phyloP scores from a whole-genome alignment of 2,329 filamentous ascomycete species.

The Ascochyta clinopodiicola region DNA sequence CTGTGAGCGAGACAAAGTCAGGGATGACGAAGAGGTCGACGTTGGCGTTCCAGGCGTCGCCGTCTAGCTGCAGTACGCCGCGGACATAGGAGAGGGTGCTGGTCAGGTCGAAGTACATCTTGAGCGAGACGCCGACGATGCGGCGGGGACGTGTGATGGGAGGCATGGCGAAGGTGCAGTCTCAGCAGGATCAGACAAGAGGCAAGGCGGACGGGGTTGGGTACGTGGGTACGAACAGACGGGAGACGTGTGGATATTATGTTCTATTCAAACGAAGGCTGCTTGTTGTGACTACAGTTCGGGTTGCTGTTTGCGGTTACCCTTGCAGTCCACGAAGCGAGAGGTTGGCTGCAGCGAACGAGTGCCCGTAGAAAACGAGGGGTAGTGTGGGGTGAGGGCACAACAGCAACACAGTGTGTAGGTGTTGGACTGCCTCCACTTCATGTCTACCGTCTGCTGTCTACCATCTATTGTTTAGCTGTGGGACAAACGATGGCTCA shows the following conservation, averaged over 20 bases:
- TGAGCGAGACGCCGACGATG: constrained; percentile 75
- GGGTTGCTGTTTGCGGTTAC: constrained; percentile 6
- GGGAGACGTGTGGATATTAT: background rate
- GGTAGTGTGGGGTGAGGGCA: constrained; percentile 4
- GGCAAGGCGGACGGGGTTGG: background rate
- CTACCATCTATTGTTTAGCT: background rate
- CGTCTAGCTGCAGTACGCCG: constrained; percentile 51
- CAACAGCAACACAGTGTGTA: too few species aligned
- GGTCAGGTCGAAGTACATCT: constrained; percentile 79
- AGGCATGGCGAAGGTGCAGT: constrained; percentile 30
- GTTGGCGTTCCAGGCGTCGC: constrained; percentile 61
- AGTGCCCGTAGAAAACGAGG: background rate
- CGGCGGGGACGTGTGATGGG: constrained; percentile 58
- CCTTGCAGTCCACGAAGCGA: background rate
- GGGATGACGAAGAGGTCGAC: constrained; percentile 79
- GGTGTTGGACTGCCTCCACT: too few species aligned
- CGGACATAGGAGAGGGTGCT: constrained; percentile 62
- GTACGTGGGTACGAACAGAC: background rate
- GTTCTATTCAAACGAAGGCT: background rate
- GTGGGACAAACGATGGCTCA: constrained; percentile 1
- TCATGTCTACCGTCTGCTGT: too few species aligned
- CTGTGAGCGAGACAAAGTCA: constrained; percentile 73
- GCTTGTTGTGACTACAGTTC: background rate
- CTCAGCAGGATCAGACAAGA: background rate
- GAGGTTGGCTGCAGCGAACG: background rate